Conservation (phyloP, 192 early-diverging fungal species). For the Linnemannia schmuckeri region DNA sequence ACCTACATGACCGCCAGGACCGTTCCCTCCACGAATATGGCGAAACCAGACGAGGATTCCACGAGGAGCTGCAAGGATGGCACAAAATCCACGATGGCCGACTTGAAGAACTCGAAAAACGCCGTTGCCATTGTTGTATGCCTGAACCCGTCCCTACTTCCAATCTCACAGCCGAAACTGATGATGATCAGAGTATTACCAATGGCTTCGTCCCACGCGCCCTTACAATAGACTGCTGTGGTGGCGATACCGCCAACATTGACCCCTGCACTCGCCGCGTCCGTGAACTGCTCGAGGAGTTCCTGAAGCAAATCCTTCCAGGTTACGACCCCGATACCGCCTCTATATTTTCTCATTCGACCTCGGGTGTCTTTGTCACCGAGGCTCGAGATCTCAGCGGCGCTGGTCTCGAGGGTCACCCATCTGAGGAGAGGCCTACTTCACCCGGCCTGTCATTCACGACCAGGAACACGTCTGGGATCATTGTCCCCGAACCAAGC, state of each 20-base stretch:
- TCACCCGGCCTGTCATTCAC: background rate
- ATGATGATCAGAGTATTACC: background rate
- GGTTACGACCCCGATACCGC: background rate
- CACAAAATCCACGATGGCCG: conserved; percentile 6
- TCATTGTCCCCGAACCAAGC: conserved; percentile 17
- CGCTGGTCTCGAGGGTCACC: background rate
- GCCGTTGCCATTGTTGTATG: background rate
- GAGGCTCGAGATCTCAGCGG: background rate
- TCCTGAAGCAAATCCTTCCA: background rate
- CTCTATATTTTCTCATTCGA: background rate
- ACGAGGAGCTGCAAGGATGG: conserved; percentile 13
- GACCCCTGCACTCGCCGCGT: background rate
- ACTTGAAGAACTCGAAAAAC: background rate
- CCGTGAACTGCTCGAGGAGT: background rate
- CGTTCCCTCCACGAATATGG: background rate
- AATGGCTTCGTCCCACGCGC: background rate
- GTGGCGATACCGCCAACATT: background rate
- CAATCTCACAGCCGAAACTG: background rate
- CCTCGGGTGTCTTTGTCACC: background rate
- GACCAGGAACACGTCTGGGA: background rate
- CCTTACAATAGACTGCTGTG: background rate
- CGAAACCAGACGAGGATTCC: background rate
- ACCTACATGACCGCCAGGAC: conserved; percentile 3
- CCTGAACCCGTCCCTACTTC: background rate
- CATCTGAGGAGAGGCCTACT: background rate